These are phyloP conservation scores for Ophiocytium majus DNA, from an alignment of 352 stramenopile genomes.

Conservation along the genomic window DNA sequence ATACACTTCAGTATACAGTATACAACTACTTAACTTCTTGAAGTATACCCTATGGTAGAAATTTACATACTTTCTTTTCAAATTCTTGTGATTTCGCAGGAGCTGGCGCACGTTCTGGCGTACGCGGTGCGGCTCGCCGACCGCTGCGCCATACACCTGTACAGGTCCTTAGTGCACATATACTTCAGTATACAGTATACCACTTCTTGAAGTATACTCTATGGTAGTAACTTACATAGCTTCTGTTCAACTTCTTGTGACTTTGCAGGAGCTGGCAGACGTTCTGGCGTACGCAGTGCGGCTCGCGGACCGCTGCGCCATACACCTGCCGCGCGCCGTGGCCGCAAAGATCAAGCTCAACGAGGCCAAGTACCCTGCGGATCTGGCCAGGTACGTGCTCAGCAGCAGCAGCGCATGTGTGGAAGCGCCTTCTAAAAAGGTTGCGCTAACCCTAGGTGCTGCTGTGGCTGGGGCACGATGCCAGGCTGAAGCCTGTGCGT, in stretches of 20 bases:
- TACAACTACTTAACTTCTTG: background rate
- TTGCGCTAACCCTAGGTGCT: too few species aligned
- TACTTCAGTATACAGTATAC: too few species aligned
- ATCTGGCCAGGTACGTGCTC: constrained; percentile 30
- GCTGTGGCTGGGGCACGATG: too few species aligned
- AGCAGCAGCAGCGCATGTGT: too few species aligned
- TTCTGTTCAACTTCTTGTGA: too few species aligned
- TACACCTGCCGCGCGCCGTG: constrained; percentile 28
- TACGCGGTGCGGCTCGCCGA: constrained; percentile 32
- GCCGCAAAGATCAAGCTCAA: constrained; percentile 39
- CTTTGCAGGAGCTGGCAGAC: constrained; percentile 27
- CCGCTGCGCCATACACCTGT: constrained; percentile 29
- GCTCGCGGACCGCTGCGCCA: constrained; percentile 28
- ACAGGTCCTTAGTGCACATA: too few species aligned
- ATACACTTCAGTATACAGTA: too few species aligned
- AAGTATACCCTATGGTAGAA: background rate
- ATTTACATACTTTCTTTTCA: background rate
- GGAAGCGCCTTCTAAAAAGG: too few species aligned
- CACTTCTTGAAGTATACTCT: too few species aligned
- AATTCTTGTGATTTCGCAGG: background rate
- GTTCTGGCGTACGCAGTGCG: constrained; percentile 42
- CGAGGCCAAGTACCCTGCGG: constrained; percentile 38
- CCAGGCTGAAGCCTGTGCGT: too few species aligned
- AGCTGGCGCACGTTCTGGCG: constrained; percentile 41
- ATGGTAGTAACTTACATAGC: too few species aligned